phyloP scores from a whole-genome alignment of 257 asterid species.

The Solanum arcanum region DNA sequence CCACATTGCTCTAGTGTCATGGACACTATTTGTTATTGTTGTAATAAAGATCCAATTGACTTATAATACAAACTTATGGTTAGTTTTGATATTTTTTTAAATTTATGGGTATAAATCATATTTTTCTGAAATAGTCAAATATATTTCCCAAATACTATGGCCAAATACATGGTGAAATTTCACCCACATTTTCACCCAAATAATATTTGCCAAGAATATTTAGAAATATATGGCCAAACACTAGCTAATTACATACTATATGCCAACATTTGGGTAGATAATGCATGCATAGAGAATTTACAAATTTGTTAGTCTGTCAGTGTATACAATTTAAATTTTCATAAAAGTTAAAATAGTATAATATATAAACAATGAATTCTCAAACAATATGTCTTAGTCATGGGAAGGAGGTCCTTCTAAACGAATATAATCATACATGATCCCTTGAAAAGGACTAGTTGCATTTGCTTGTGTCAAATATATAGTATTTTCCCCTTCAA shows the following conservation, averaged over 20 bases:
- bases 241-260: neutral
- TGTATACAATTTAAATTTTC: neutral
- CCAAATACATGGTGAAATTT: too few relatives aligned
- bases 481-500: constrained; percentile 4
- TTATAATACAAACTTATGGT: too few relatives aligned
- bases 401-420: constrained; percentile 10
- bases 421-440: constrained; percentile 19
- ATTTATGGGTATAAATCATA: too few relatives aligned
- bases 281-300: neutral
- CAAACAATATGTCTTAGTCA: neutral
- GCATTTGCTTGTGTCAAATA: constrained; percentile 6
- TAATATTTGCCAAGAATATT: too few relatives aligned
- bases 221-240: too few relatives aligned
- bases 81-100: too few relatives aligned
- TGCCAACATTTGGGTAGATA: neutral
- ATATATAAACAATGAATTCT: neutral
- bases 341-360: neutral
- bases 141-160: too few relatives aligned
- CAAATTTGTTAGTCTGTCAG: neutral
- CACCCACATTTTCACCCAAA: too few relatives aligned
- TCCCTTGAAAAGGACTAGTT: constrained; percentile 4
- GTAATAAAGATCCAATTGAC: too few relatives aligned
- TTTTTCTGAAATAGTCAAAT: too few relatives aligned
- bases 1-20: too few relatives aligned
- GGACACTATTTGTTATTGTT: too few relatives aligned